Evolutionary conservation across 139 green algal species (phyloP), one percentile per base, ranked within the genome.

Genomic region (Parachlorella kessleri): DNA sequence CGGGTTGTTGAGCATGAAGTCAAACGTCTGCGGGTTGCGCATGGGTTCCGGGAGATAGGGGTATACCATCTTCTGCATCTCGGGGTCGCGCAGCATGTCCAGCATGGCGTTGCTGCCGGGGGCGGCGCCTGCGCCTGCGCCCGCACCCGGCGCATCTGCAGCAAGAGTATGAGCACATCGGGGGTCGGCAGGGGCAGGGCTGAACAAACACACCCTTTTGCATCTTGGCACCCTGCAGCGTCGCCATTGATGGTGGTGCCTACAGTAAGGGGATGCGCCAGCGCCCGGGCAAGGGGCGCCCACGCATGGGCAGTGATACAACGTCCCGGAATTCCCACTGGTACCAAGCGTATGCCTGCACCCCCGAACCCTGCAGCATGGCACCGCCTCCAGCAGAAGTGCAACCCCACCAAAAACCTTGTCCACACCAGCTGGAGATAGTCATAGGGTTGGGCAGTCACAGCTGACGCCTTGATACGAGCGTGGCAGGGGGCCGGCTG

Each of bases 1-100:
- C 26, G 66, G 66, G 66, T 72, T 42, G 66, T 84, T 88, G 41
- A 98, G 82, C 92, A 98, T 97, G 91, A 91, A 97, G 83, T 96
- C 90, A 42, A 98, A 96, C 54, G 89, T 95, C 69, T 92, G 39
- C 0, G 89, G 91, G 82, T 96, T 97, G 84, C 93, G 90, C 94
- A 98, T 98, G 9, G 86, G 86, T 84, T 97, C 93, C 4, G 94
- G 94, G 70, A 98, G 85, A 89, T 98, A 94, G 0, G 91, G 92
- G 87, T 98, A 98, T 66, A 98, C 77, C 88, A 94, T 94, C 83
- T 98, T 91, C 84, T 98, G 77, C 82, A 87, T 84, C 55, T 87
- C 77, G 4, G 82, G 82, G 54, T 87, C 77, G 40, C 80, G 76
- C 33, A 87, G 59, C 82, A 87, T 87, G 32, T 87, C 82, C 8